A percentile compares a stretch with the other conserved stretches of the same genome.
Evolutionary conservation across 495 filamentous ascomycete species (phyloP).

Genomic region (Patellaria atrata): DNA sequence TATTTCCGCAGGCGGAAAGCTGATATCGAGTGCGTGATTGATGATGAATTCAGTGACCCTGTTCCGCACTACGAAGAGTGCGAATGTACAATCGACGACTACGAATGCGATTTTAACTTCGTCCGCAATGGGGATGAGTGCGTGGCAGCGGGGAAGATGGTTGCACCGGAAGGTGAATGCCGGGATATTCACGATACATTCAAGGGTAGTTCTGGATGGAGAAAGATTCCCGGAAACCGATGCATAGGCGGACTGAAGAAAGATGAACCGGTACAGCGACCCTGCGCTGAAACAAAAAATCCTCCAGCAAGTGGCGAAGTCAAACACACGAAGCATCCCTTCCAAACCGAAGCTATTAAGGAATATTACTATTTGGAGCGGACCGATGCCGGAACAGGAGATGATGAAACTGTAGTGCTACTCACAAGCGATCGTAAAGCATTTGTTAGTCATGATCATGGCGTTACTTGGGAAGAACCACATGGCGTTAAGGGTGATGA

Average conservation of each 20-base stretch:
- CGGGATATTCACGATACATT: constrained; percentile 52
- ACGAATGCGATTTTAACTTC: constrained; percentile 92
- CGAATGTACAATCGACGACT: constrained; percentile 68
- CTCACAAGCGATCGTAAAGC: constrained; percentile 50
- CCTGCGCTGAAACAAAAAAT: constrained; percentile 36
- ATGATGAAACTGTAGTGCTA: constrained; percentile 77
- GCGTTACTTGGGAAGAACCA: constrained; percentile 64
- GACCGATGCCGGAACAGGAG: constrained; percentile 42
- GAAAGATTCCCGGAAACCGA: constrained; percentile 79
- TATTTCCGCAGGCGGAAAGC: constrained; percentile 68
- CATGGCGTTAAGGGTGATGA: constrained; percentile 43
- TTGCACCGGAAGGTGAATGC: constrained; percentile 47
- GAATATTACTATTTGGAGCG: constrained; percentile 78
- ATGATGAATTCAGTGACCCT: constrained; percentile 67
- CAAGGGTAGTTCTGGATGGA: constrained; percentile 74
- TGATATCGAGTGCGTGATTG: constrained; percentile 77
- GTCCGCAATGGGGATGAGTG: constrained; percentile 51
- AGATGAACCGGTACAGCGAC: constrained; percentile 44
- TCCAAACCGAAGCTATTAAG: constrained; percentile 39
- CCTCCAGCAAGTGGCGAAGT: constrained; percentile 47
- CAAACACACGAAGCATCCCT: constrained; percentile 36
- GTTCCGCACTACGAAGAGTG: constrained; percentile 50
- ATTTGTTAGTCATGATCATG: constrained; percentile 66
- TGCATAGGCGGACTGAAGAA: constrained; percentile 48
- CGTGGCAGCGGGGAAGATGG: constrained; percentile 38